These are phyloP conservation scores for Stemphylium lycopersici DNA, from an alignment of 2,329 filamentous ascomycete species.

Conservation along the genomic window DNA sequence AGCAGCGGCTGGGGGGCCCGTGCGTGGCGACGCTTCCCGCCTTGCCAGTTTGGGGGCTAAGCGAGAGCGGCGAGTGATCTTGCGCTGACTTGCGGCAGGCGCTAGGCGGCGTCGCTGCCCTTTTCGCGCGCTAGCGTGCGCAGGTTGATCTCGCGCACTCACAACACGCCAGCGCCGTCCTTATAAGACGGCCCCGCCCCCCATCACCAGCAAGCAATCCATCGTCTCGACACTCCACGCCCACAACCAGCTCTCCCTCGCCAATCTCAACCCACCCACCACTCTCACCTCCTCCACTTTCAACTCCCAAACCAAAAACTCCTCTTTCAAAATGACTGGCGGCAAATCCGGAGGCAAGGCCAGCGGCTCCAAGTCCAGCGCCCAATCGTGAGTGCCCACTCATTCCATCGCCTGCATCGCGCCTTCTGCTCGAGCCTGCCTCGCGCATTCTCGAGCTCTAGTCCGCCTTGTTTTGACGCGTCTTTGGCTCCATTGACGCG, in stretches of 20 bases:
- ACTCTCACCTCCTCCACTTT: slow-evolving; percentile 35
- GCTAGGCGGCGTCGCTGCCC: slow-evolving; percentile 24
- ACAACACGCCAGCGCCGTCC: slow-evolving; percentile 46
- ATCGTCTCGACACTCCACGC: slow-evolving; percentile 46
- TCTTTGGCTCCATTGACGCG: slow-evolving; percentile 28
- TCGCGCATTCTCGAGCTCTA: slow-evolving; percentile 8
- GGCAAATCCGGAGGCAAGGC: slow-evolving; percentile 99
- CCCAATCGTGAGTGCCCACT: slow-evolving; percentile 83
- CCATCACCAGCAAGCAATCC: slow-evolving; percentile 49
- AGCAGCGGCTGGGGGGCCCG: slow-evolving; percentile 40
- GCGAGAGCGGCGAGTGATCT: slow-evolving; percentile 36
- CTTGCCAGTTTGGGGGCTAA: slow-evolving; percentile 34
- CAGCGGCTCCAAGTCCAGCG: slow-evolving; percentile 92
- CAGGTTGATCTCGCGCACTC: slow-evolving; percentile 50
- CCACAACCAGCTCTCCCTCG: slow-evolving; percentile 34
- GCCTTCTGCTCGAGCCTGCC: slow-evolving; percentile 2
- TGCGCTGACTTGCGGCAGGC: slow-evolving; percentile 18
- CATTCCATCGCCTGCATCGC: slow-evolving; percentile 21
- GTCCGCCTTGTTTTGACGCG: slow-evolving; percentile 10
- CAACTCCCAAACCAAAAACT: slow-evolving; percentile 46
- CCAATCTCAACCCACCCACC: slow-evolving; percentile 20
- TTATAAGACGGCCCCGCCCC: slow-evolving; percentile 50
- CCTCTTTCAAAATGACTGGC: slow-evolving; percentile 91
- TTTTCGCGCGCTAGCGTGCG: slow-evolving; percentile 37
- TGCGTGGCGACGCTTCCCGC: slow-evolving; percentile 31